Evolutionary conservation across 164 flowering plant genomes (phyloP).

Genomic region (Chimonanthus praecox): DNA sequence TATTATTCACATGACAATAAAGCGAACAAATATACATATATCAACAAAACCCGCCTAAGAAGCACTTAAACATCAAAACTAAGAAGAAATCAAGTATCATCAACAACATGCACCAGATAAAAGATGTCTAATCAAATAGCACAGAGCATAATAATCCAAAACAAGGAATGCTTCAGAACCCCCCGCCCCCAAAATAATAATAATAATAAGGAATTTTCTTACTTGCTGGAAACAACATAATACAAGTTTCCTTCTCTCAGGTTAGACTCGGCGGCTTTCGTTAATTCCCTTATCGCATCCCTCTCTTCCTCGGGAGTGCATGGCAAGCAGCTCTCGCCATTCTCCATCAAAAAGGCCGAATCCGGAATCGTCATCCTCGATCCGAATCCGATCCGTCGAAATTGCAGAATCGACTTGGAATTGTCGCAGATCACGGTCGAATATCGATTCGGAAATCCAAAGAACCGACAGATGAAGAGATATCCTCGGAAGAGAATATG

Average conservation of each 20-base stretch:
- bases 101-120: background rate
- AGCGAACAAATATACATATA: too few relatives aligned
- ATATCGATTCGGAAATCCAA: background rate
- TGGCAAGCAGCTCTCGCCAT: constrained; percentile 53
- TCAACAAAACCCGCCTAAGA: background rate
- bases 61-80: background rate
- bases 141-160: background rate
- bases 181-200: background rate
- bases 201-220: background rate
- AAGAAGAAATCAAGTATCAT: too few relatives aligned
- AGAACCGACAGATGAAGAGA: too few relatives aligned
- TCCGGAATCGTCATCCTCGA: constrained; percentile 63
- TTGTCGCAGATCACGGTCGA: background rate
- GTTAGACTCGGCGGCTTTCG: constrained; percentile 41
- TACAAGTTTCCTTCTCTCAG: constrained; percentile 65
- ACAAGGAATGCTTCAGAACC: background rate
- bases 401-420: background rate
- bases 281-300: constrained; percentile 43
- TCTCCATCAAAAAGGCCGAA: constrained; percentile 53
- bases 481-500: too few relatives aligned
- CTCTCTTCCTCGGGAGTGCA: constrained; percentile 74
- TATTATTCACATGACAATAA: too few relatives aligned
- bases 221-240: constrained; percentile 69
- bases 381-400: background rate
- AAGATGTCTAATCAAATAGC: background rate